phyloP scores from a whole-genome alignment of 805 yeast species.

The Cyberlindnera subsufficiens region DNA sequence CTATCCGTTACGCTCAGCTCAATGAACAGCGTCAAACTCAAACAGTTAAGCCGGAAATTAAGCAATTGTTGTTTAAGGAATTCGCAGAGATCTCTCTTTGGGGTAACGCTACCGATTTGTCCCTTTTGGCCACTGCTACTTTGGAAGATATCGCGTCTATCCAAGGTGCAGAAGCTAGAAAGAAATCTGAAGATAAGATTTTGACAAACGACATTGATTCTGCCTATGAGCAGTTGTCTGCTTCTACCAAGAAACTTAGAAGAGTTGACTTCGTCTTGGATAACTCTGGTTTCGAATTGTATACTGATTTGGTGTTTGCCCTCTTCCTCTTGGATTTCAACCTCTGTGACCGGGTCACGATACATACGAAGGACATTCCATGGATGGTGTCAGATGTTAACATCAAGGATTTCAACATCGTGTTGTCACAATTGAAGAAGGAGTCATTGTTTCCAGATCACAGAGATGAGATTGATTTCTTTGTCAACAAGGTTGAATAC shows the following conservation, averaged over 20 bases:
- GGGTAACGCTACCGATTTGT: slow-evolving; percentile 98
- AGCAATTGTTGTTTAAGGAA: slow-evolving; percentile 66
- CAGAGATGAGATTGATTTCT: slow-evolving; percentile 39
- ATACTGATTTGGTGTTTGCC: slow-evolving; percentile 69
- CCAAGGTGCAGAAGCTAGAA: slow-evolving; percentile 86
- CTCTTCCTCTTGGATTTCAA: slow-evolving; percentile 65
- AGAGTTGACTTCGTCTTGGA: slow-evolving; percentile 83
- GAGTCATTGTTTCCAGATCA: slow-evolving; percentile 42
- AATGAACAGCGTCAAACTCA: slow-evolving; percentile 19
- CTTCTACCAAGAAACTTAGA: slow-evolving; percentile 12
- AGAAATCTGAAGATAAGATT: slow-evolving; percentile 73
- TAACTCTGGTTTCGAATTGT: slow-evolving; percentile 93
- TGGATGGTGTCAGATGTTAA: slow-evolving; percentile 98
- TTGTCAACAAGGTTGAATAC: slow-evolving; percentile 39
- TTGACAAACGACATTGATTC: slow-evolving; percentile 64
- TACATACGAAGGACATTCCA: slow-evolving; percentile 88
- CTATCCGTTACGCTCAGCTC: slow-evolving; percentile 51
- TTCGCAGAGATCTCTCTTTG: slow-evolving; percentile 84
- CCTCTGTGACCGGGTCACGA: slow-evolving; percentile 55
- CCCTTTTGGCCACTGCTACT: slow-evolving; percentile 82
- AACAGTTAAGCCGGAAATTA: slow-evolving; percentile 32
- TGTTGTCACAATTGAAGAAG: slow-evolving; percentile 53
- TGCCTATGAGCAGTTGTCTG: slow-evolving; percentile 52
- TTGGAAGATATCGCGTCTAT: slow-evolving; percentile 84
- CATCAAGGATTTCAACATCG: slow-evolving; percentile 65